phyloP scores from a whole-genome alignment of 2,329 filamentous ascomycete genomes.

The Pseudocercospora crystallina region DNA sequence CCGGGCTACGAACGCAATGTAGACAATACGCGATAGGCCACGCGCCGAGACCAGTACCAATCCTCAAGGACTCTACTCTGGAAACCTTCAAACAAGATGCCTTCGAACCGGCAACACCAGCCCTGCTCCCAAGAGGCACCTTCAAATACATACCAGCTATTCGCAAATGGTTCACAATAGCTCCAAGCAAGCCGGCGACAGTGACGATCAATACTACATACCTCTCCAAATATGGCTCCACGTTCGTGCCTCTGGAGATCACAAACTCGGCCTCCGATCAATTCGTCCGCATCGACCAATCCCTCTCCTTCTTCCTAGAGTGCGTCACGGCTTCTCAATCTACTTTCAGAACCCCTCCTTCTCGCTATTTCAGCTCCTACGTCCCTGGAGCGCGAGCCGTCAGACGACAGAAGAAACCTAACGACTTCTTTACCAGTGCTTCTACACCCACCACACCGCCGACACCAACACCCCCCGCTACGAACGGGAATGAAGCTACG shows the following conservation, averaged over 20 bases:
- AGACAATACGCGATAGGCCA: constrained; percentile 10
- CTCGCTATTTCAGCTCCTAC: constrained; percentile 32
- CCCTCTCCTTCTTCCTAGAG: constrained; percentile 64
- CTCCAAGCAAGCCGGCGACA: not conserved
- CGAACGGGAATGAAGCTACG: too few species aligned
- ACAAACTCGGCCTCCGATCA: constrained; percentile 37
- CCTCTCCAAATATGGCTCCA: constrained; percentile 47
- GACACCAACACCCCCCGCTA: constrained; percentile 21
- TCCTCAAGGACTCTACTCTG: constrained; percentile 29
- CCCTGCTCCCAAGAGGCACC: constrained; percentile 48
- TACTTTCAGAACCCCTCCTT: constrained; percentile 15
- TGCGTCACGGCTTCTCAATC: constrained; percentile 39
- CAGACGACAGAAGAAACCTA: constrained; percentile 21
- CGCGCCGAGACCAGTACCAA: constrained; percentile 21
- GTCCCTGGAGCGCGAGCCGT: constrained; percentile 28
- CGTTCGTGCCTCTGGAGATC: constrained; percentile 61
- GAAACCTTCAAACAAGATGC: constrained; percentile 54
- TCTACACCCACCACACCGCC: constrained; percentile 18
- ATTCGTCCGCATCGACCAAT: constrained; percentile 61
- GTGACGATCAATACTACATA: constrained; percentile 43
- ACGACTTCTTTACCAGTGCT: constrained; percentile 36
- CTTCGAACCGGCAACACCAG: constrained; percentile 55
- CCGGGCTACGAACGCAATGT: constrained; percentile 14
- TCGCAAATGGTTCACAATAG: constrained; percentile 58
- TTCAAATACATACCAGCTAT: constrained; percentile 54